Conservation (phyloP, 2,329 filamentous ascomycete genomes). For the Cordyceps cicadae region DNA sequence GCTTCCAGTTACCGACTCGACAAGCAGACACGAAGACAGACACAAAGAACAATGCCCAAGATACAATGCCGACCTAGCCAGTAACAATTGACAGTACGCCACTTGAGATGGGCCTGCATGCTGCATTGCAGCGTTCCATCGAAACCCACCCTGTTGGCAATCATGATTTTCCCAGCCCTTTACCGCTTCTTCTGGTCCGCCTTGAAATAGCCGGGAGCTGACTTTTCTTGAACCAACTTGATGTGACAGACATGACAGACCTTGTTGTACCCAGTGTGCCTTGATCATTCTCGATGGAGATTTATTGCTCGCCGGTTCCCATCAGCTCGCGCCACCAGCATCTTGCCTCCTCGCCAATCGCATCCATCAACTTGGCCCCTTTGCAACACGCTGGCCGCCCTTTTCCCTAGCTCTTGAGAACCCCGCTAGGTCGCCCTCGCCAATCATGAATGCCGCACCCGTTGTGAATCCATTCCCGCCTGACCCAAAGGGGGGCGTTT, state of each 20-base stretch:
- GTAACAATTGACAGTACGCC: background rate
- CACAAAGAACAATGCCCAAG: background rate
- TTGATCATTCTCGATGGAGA: background rate
- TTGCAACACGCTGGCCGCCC: background rate
- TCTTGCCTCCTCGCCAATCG: background rate
- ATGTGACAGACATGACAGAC: too few relatives aligned
- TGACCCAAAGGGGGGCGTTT: background rate
- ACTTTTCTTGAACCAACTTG: too few relatives aligned
- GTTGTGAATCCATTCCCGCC: background rate
- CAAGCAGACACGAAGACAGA: background rate
- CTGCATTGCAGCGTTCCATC: slow-evolving; percentile 2
- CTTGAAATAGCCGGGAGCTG: background rate
- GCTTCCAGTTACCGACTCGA: background rate
- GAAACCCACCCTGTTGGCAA: background rate
- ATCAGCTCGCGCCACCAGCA: background rate
- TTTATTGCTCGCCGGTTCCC: background rate
- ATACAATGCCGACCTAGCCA: background rate
- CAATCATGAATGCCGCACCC: background rate
- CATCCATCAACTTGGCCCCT: background rate
- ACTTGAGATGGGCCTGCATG: background rate
- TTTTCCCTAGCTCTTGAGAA: background rate
- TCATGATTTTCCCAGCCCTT: background rate
- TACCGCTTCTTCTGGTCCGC: background rate
- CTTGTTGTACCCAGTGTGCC: background rate
- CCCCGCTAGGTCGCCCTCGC: background rate